phyloP scores from a whole-genome alignment of 306 rosid species.

The Dalbergia cochinchinensis region DNA sequence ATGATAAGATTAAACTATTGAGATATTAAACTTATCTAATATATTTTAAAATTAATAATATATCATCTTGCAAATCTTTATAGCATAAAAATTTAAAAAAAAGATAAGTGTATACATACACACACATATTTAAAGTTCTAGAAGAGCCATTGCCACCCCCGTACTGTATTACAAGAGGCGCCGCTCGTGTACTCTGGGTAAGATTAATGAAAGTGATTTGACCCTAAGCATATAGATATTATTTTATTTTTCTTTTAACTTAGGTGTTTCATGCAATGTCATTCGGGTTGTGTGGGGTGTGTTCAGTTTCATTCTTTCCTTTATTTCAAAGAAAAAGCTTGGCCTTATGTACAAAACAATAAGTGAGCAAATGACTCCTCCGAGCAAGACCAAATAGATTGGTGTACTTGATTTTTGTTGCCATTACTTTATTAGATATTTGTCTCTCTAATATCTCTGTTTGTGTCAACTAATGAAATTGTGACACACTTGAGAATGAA shows the following conservation, averaged over 20 bases:
- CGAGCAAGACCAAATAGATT: not conserved
- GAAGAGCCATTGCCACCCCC: too few species aligned
- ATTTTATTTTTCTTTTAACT: not conserved
- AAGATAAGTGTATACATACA: too few species aligned
- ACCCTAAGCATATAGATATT: not conserved
- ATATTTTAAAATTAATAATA: too few species aligned
- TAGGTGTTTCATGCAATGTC: not conserved
- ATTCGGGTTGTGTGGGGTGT: not conserved
- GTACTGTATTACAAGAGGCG: too few species aligned
- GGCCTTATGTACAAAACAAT: not conserved
- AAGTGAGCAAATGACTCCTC: not conserved
- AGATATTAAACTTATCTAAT: too few species aligned
- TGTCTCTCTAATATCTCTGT: not conserved
- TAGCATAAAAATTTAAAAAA: too few species aligned
- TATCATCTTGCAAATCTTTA: too few species aligned
- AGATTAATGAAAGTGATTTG: not conserved
- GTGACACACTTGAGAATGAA: not conserved
- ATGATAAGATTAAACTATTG: too few species aligned
- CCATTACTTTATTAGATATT: too few species aligned
- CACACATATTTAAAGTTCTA: too few species aligned
- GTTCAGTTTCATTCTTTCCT: not conserved
- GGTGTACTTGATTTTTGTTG: not conserved
- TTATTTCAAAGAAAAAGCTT: not conserved
- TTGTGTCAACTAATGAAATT: not conserved
- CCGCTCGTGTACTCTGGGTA: not conserved